These are phyloP conservation scores for Mycena leptocephala DNA, from an alignment of 768 basidiomycete genomes.

Conservation along the genomic window DNA sequence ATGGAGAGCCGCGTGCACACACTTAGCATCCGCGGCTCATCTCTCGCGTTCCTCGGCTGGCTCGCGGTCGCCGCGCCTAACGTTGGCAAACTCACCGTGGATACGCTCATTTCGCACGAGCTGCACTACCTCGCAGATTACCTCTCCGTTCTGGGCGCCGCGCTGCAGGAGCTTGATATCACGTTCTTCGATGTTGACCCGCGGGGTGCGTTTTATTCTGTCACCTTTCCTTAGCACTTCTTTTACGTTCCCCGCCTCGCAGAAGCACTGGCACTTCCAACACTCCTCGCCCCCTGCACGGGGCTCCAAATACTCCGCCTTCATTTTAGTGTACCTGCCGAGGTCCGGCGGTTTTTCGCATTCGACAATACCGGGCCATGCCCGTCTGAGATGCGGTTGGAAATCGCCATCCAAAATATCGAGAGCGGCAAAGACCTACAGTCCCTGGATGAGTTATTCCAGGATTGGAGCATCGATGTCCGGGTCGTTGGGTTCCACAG, in stretches of 20 bases:
- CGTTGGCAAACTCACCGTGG: background rate
- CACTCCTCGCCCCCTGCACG: background rate
- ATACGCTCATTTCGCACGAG: constrained; percentile 1
- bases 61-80: background rate
- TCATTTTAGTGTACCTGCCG: background rate
- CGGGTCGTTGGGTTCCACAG: too few relatives aligned
- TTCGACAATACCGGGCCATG: background rate
- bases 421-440: background rate
- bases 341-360: background rate
- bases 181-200: background rate
- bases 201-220: background rate
- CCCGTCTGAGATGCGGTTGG: background rate
- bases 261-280: constrained; percentile 3
- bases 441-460: background rate
- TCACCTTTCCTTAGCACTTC: background rate
- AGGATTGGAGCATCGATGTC: background rate
- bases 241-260: background rate
- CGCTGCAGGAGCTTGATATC: constrained; percentile 15
- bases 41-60: constrained; percentile 27
- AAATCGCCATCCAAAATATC: background rate
- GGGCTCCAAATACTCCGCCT: background rate
- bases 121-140: constrained; percentile 11
- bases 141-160: background rate
- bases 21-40: constrained; percentile 3
- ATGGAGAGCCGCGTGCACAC: background rate